Evolutionary conservation across 257 asterid species (phyloP).

Genomic region (Solanum tacnaense): DNA sequence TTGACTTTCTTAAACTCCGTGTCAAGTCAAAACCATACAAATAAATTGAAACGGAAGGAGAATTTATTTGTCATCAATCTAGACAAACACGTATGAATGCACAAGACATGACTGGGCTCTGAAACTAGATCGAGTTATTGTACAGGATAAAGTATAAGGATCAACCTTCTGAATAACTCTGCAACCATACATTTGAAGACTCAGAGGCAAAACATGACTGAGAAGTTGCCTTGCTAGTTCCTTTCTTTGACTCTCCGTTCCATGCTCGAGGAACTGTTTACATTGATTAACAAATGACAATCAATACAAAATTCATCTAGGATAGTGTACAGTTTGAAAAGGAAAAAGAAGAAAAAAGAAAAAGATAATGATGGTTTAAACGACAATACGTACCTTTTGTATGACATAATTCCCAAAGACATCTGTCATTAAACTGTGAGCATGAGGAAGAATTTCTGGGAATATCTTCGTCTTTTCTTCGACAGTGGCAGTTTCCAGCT

Average conservation of each 20-base stretch:
- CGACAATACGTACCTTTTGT: conserved; percentile 53
- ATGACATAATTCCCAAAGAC: conserved; percentile 89
- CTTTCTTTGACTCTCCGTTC: conserved; percentile 59
- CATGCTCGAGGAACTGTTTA: conserved; percentile 83
- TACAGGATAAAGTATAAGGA: conserved; percentile 1
- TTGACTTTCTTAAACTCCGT: neutral
- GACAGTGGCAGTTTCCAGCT: conserved; percentile 62
- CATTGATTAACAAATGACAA: neutral
- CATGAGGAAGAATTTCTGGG: conserved; percentile 54
- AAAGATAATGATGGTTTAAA: neutral
- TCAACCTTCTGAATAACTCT: conserved; percentile 89
- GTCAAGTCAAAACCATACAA: neutral
- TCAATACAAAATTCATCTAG: neutral
- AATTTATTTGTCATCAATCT: too few relatives aligned
- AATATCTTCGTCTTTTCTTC: conserved; percentile 71
- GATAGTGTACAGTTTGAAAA: neutral
- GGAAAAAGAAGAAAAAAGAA: neutral
- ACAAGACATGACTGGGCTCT: neutral
- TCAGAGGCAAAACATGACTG: conserved; percentile 78
- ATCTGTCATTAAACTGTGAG: conserved; percentile 63
- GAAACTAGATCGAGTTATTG: neutral
- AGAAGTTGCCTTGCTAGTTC: conserved; percentile 66
- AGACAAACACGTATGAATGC: neutral
- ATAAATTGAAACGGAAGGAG: neutral
- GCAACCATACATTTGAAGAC: conserved; percentile 96